A percentile compares a stretch with the other conserved stretches of the same genome.
phyloP scores from a whole-genome alignment of 805 yeast genomes.

The Ogataea siamensis region DNA sequence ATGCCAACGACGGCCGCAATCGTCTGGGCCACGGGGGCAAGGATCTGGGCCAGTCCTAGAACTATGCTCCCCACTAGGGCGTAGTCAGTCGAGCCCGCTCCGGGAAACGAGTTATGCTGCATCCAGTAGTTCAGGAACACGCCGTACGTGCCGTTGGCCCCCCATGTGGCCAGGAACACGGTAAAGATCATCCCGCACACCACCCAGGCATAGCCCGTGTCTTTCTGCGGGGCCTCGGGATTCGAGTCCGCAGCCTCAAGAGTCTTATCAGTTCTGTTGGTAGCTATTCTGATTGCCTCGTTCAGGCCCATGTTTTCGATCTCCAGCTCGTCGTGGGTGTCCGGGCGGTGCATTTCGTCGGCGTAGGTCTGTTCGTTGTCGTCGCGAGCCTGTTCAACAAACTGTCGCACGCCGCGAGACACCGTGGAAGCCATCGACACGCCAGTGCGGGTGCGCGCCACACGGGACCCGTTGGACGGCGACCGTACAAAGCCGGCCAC shows the following conservation, averaged over 20 bases:
- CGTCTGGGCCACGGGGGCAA: conserved; percentile 25
- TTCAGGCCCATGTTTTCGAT: conserved; percentile 24
- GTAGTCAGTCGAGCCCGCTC: conserved; percentile 54
- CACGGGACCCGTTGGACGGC: neutral
- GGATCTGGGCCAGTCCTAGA: conserved; percentile 25
- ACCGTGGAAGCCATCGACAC: conserved; percentile 5
- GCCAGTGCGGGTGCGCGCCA: conserved; percentile 4
- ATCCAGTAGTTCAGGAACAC: conserved; percentile 56
- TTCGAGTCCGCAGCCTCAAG: neutral
- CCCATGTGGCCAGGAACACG: conserved; percentile 59
- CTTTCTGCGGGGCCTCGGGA: conserved; percentile 32
- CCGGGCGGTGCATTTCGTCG: neutral
- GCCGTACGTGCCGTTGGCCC: conserved; percentile 61
- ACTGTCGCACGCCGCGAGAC: conserved; percentile 1
- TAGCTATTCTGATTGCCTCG: conserved; percentile 27
- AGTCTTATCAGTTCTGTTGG: conserved; percentile 15
- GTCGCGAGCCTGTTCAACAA: conserved; percentile 11
- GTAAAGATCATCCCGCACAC: conserved; percentile 42
- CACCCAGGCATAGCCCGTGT: conserved; percentile 67
- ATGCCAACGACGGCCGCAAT: conserved; percentile 24
- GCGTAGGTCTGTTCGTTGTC: conserved; percentile 24
- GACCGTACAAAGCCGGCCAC: neutral
- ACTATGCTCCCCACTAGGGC: conserved; percentile 57
- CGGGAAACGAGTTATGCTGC: conserved; percentile 45
- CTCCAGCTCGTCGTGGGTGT: conserved; percentile 9